A percentile compares a stretch with the other conserved stretches of the same genome.
These are phyloP conservation scores for Pascua sp. DNA, from an alignment of 1,284 basidiomycete genomes.

Conservation along the genomic window DNA sequence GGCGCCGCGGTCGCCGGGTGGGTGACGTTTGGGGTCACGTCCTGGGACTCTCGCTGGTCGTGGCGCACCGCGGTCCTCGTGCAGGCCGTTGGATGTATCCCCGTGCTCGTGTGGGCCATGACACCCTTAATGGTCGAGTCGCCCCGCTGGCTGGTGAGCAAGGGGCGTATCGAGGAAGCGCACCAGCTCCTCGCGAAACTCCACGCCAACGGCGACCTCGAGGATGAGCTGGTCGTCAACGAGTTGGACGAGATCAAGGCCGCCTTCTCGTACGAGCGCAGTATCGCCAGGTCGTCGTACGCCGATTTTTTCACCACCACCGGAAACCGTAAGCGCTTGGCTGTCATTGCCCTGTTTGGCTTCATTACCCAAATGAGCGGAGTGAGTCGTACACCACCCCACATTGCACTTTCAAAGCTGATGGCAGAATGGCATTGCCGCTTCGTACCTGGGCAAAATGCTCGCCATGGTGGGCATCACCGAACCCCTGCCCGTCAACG, in stretches of 20 bases:
- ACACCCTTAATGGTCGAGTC: conserved; percentile 21
- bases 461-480: conserved; percentile 18
- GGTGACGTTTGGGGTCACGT: conserved; percentile 1
- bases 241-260: conserved; percentile 49
- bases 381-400: too few relatives aligned
- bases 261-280: conserved; percentile 40
- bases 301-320: conserved; percentile 28
- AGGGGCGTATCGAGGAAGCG: conserved; percentile 30
- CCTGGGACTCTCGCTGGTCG: conserved; percentile 13
- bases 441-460: conserved; percentile 10
- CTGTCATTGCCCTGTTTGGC: conserved; percentile 50
- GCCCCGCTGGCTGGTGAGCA: conserved; percentile 38
- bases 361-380: conserved; percentile 5
- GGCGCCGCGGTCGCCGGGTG: conserved; percentile 3
- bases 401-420: too few relatives aligned
- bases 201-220: conserved; percentile 53
- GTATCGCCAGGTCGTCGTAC: not conserved
- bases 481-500: conserved; percentile 55
- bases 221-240: conserved; percentile 47
- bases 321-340: conserved; percentile 50
- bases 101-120: conserved; percentile 56
- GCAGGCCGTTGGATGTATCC: conserved; percentile 48
- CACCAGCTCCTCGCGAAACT: conserved; percentile 23
- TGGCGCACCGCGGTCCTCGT: conserved; percentile 51
- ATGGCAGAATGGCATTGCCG: conserved; percentile 50